Evolutionary conservation across 148 eudicot species (phyloP).

Genomic region (Rhododendron ovatum): DNA sequence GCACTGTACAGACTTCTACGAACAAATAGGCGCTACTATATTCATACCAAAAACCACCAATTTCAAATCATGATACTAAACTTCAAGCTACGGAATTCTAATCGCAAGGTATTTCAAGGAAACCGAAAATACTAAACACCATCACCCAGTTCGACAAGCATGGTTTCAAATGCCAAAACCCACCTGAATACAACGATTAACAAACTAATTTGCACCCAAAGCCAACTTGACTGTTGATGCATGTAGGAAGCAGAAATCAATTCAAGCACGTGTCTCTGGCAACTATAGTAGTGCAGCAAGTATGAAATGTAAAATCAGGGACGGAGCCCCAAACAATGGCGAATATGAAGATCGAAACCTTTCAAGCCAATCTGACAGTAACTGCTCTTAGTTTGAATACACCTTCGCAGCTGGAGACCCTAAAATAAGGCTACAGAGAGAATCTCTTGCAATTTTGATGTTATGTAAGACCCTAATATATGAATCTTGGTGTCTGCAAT

Average conservation of each 20-base stretch:
- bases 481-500: constrained; percentile 75
- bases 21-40: neutral
- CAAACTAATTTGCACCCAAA: neutral
- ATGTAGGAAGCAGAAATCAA: neutral
- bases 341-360: constrained; percentile 46
- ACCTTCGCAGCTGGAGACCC: constrained; percentile 96
- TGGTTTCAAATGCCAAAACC: neutral
- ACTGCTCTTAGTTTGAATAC: constrained; percentile 81
- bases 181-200: neutral
- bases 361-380: constrained; percentile 60
- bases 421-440: constrained; percentile 73
- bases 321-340: neutral
- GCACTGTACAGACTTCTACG: neutral
- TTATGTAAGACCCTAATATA: constrained; percentile 58
- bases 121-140: neutral
- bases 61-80: neutral
- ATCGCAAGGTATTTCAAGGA: neutral
- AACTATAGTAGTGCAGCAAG: neutral
- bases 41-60: neutral
- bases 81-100: neutral
- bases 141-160: neutral
- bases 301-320: neutral
- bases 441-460: constrained; percentile 68
- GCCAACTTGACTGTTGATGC: neutral
- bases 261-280: too few relatives aligned